Base-by-base conservation (phyloP, 176 grass and related monocot species). In the Oryza glaberrima region DNA sequence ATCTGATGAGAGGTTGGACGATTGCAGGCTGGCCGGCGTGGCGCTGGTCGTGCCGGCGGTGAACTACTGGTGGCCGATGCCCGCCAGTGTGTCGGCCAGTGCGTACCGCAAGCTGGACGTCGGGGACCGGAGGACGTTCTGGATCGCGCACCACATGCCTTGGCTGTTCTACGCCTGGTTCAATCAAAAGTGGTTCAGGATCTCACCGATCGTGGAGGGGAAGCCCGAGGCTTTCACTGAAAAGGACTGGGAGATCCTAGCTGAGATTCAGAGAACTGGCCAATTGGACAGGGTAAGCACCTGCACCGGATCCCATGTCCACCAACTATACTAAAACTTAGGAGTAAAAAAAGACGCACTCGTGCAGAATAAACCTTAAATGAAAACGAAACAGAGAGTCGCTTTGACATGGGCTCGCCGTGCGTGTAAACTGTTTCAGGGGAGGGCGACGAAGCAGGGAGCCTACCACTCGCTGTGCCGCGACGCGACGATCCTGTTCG, bases 51-150 rank as follows among this genome's bases (percentile, higher is more conserved):
- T 81, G 20, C 91, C 91, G 49, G 88, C 34, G n/a, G 86, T 96
- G 40, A 96, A 87, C 86, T 96, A 96, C 83, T 96, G 91, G 88
- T 93, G 94, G 94, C 72, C 88, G 20, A 47, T 93, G 51, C 90
- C 94, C 0, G 49, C 68, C 40, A 3, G 87, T 47, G 38, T 91
- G 54, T 83, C 84, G 51, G 73, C 64, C 26, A 36, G 28, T 10
- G 88, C 78, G 48, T 93, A 69, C 77, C 30, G 64, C 20, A 93
- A 77, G 48, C 61, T 93, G 30, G 40, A 76, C 61, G 72, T 5
- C 71, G 32, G 45, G 13, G 83, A 93, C 72, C 80, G 52, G 54
- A 69, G 26, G 30, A 52, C 91, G 43, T 86, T 89, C 65, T 85
- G 94, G 91, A 76, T 93, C 22, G 91, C 94, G 0, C 91, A 89